Evolutionary conservation across 805 yeast species (phyloP).

Genomic region (Cyberlindnera subsufficiens): DNA sequence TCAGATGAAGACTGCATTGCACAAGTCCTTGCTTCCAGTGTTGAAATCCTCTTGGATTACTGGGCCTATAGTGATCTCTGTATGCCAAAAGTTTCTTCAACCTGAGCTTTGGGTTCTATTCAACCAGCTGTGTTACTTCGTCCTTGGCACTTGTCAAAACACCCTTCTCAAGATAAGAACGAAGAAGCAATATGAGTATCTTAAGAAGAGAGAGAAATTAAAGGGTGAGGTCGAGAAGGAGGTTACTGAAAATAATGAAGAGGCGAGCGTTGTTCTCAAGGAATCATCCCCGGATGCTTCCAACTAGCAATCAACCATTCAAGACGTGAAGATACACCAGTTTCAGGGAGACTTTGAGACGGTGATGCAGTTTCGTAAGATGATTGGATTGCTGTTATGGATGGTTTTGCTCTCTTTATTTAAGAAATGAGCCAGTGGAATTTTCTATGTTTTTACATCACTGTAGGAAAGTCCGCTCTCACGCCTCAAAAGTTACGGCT

Average conservation of each 20-base stretch:
- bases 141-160: slow-evolving; percentile 59
- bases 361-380: slow-evolving; percentile 3
- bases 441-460: too few relatives aligned
- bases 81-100: slow-evolving; percentile 52
- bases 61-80: slow-evolving; percentile 41
- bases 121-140: slow-evolving; percentile 50
- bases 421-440: not conserved
- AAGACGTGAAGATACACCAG: too few relatives aligned
- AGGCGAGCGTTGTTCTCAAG: slow-evolving; percentile 3
- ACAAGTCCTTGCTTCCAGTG: slow-evolving; percentile 38
- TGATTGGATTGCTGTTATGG: slow-evolving; percentile 8
- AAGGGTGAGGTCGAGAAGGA: slow-evolving; percentile 15
- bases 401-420: slow-evolving; percentile 2
- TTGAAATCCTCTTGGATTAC: slow-evolving; percentile 50
- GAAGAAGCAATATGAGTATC: slow-evolving; percentile 17
- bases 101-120: slow-evolving; percentile 64
- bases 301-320: not conserved
- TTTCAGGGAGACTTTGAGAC: not conserved
- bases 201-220: slow-evolving; percentile 17
- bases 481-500: too few relatives aligned
- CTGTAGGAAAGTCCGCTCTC: too few relatives aligned
- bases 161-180: slow-evolving; percentile 40
- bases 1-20: slow-evolving; percentile 25
- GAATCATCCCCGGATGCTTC: slow-evolving; percentile 1
- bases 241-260: slow-evolving; percentile 8